Conservation (phyloP, 2,329 filamentous ascomycete genomes). For the Cercospora berteroae region DNA sequence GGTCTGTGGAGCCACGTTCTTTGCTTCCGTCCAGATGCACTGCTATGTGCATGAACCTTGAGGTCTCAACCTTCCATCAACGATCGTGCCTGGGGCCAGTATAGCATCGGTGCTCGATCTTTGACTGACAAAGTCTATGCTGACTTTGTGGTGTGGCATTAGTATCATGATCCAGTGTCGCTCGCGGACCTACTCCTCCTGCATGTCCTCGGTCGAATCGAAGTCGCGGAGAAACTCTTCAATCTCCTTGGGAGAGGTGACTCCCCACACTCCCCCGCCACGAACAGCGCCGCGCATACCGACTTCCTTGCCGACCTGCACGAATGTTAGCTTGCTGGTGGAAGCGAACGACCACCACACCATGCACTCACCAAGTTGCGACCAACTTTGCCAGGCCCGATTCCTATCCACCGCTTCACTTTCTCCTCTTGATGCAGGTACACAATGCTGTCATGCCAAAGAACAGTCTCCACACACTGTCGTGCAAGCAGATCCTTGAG, state of each 20-base stretch:
- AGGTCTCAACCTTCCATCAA: not conserved
- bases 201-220: conserved; percentile 46
- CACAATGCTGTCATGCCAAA: conserved; percentile 90
- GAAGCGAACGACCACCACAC: not conserved
- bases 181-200: conserved; percentile 36
- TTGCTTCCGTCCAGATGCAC: not conserved
- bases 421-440: conserved; percentile 82
- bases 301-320: conserved; percentile 72
- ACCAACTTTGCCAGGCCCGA: conserved; percentile 91
- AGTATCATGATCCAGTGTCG: not conserved
- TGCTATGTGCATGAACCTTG: not conserved
- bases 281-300: conserved; percentile 69
- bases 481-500: conserved; percentile 76
- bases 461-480: conserved; percentile 85
- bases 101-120: not conserved
- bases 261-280: conserved; percentile 81
- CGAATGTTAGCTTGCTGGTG: not conserved
- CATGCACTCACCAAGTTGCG: conserved; percentile 68
- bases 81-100: not conserved
- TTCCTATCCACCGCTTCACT: conserved; percentile 82
- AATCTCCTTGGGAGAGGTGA: conserved; percentile 68
- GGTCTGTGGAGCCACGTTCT: not conserved
- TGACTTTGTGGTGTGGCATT: not conserved
- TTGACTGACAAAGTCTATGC: not conserved
- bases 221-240: conserved; percentile 48